Conservation (phyloP, 345 rosid species). For the Aquilaria sinensis region DNA sequence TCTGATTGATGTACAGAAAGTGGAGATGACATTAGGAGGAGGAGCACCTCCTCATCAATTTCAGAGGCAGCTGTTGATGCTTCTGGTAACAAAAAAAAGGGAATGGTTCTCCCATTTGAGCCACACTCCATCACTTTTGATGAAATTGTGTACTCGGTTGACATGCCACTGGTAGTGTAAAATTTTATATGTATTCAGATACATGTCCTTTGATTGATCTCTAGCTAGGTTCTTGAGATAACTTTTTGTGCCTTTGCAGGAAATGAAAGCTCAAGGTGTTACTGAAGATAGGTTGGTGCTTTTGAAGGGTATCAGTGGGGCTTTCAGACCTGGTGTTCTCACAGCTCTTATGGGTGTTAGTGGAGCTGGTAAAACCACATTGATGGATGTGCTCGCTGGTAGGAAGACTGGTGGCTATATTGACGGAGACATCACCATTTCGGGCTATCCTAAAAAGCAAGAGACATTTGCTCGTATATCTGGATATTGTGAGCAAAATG, state of each 20-base stretch:
- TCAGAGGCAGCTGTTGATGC: no score
- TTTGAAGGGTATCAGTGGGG: slow-evolving; percentile 36
- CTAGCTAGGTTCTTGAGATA: neutral
- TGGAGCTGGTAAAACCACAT: slow-evolving; percentile 50
- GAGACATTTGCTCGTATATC: slow-evolving; percentile 44
- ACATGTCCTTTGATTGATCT: neutral
- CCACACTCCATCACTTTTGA: slow-evolving; percentile 47
- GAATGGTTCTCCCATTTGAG: slow-evolving; percentile 64
- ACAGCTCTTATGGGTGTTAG: slow-evolving; percentile 53
- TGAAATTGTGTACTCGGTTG: slow-evolving; percentile 40
- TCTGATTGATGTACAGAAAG: no score
- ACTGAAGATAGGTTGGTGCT: slow-evolving; percentile 31
- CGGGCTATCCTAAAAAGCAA: slow-evolving; percentile 48
- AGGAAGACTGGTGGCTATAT: slow-evolving; percentile 45
- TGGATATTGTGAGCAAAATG: slow-evolving; percentile 51
- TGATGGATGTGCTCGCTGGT: slow-evolving; percentile 52
- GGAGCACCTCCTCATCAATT: no score
- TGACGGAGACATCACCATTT: slow-evolving; percentile 28
- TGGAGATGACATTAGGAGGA: no score
- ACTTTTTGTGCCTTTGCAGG: slow-evolving; percentile 12
- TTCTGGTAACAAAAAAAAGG: slow-evolving; percentile 22
- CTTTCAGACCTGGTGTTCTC: slow-evolving; percentile 45
- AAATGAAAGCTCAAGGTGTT: slow-evolving; percentile 37
- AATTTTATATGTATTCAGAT: neutral
- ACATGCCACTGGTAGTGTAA: slow-evolving; percentile 53